These are phyloP conservation scores for Cladobotryum protrusum DNA, from an alignment of 2,329 filamentous ascomycete species.

Conservation along the genomic window DNA sequence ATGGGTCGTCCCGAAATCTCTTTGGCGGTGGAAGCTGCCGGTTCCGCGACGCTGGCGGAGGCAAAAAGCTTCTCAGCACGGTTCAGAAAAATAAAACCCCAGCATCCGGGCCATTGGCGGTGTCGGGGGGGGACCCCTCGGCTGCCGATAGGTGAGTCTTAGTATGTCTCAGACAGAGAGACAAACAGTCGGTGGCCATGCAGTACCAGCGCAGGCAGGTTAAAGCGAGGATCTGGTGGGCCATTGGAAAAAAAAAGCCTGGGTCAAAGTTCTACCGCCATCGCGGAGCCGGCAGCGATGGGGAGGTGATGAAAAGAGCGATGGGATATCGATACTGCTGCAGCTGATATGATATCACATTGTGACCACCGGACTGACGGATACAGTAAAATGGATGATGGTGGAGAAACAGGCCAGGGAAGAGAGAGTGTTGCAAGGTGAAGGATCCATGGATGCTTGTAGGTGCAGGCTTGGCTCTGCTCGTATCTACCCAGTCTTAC, in stretches of 20 bases:
- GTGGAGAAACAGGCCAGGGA: no score
- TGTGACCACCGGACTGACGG: no score
- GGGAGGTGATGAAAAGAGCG: no score
- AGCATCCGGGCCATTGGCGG: constrained; percentile 9
- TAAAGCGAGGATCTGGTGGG: constrained; percentile 2
- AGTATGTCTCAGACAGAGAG: neutral
- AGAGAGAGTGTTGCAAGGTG: no score
- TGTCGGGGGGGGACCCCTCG: constrained; percentile 4
- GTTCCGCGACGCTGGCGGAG: constrained; percentile 13
- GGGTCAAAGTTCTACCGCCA: no score
- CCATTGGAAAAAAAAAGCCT: neutral
- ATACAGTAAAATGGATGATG: no score
- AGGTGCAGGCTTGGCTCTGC: no score
- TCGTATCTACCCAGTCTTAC: no score
- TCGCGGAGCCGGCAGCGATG: no score
- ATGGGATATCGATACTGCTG: no score
- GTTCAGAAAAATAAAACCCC: constrained; percentile 3
- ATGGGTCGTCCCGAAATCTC: constrained; percentile 13
- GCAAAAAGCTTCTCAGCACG: constrained; percentile 6
- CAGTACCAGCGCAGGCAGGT: neutral
- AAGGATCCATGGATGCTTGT: no score
- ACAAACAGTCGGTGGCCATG: constrained; percentile 10
- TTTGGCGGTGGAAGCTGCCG: constrained; percentile 13
- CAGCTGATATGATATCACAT: no score
- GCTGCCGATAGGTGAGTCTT: constrained; percentile 2